Percentiles rank a stretch among this genome's conserved stretches.
Evolutionary conservation across 371 early-diverging fungal species (phyloP).

Genomic region (Haplosporangium sp.): DNA sequence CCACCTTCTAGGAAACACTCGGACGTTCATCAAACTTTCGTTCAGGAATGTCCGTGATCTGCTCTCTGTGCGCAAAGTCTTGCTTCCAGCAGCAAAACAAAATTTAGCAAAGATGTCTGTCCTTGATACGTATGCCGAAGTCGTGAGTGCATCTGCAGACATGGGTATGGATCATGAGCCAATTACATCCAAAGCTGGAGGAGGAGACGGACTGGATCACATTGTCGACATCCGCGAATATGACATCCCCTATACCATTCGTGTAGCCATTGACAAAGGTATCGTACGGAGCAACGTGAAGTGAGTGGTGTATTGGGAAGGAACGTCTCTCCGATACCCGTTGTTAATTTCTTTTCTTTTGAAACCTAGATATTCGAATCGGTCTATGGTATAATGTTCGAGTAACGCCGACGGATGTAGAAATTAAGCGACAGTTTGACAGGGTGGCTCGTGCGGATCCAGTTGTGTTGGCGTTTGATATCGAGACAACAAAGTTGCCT

Average conservation of each 20-base stretch:
- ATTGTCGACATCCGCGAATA: slow-evolving; percentile 94
- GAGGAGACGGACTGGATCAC: slow-evolving; percentile 61
- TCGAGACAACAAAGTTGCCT: slow-evolving; percentile 99
- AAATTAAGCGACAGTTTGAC: slow-evolving; percentile 77
- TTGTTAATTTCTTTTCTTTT: background rate
- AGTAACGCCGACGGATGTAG: slow-evolving; percentile 68
- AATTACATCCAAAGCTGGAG: slow-evolving; percentile 43
- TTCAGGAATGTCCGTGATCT: slow-evolving; percentile 90
- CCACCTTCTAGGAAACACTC: slow-evolving; percentile 85
- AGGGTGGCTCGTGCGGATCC: slow-evolving; percentile 97
- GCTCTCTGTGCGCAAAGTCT: slow-evolving; percentile 75
- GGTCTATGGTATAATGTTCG: slow-evolving; percentile 95
- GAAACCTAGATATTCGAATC: slow-evolving; percentile 84
- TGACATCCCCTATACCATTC: slow-evolving; percentile 93
- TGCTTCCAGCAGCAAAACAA: slow-evolving; percentile 75
- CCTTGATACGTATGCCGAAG: slow-evolving; percentile 69
- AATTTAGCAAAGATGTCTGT: slow-evolving; percentile 76
- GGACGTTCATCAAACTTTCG: slow-evolving; percentile 79
- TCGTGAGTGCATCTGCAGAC: slow-evolving; percentile 57
- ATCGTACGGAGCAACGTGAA: slow-evolving; percentile 1
- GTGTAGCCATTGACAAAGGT: slow-evolving; percentile 94
- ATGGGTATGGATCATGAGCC: slow-evolving; percentile 33
- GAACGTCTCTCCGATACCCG: no score
- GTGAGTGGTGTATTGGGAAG: no score
- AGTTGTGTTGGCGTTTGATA: slow-evolving; percentile 98